phyloP scores from a whole-genome alignment of 169 alveolate genomes.

The Babesia sp. region DNA sequence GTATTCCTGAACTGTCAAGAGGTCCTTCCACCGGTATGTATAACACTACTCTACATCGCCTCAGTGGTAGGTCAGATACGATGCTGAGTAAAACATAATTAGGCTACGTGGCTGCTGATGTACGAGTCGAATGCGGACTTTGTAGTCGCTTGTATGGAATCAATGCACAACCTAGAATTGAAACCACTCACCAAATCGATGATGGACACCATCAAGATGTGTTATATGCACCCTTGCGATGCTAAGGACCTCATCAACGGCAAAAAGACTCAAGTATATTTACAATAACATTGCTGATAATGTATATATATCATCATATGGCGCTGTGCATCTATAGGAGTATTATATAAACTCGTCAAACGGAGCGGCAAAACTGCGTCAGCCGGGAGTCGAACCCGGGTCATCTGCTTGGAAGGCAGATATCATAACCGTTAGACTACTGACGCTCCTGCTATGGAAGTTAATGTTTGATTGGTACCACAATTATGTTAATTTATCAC shows the following conservation, averaged over 20 bases:
- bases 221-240: constrained; percentile 74
- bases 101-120: constrained; percentile 68
- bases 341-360: too few species aligned
- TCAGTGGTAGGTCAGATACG: constrained; percentile 50
- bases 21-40: constrained; percentile 40
- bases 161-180: constrained; percentile 33
- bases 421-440: constrained; percentile 97
- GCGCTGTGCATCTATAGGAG: too few species aligned
- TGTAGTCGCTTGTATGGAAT: constrained; percentile 27
- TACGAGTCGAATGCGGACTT: constrained; percentile 62
- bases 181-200: constrained; percentile 49
- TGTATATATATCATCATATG: not conserved
- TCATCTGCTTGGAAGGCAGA: constrained; percentile 98
- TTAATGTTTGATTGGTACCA: constrained; percentile 4
- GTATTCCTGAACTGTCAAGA: constrained; percentile 59
- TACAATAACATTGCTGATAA: not conserved
- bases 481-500: too few species aligned
- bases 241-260: constrained; percentile 49
- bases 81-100: not conserved
- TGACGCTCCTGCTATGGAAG: constrained; percentile 79
- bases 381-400: constrained; percentile 99
- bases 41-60: constrained; percentile 58
- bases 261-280: not conserved
- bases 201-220: constrained; percentile 64
- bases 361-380: constrained; percentile 89